Percentiles rank a stretch among this genome's conserved stretches.
Evolutionary conservation across 1,284 basidiomycete species (phyloP).

Genomic region (Ustilago vetiveriae): DNA sequence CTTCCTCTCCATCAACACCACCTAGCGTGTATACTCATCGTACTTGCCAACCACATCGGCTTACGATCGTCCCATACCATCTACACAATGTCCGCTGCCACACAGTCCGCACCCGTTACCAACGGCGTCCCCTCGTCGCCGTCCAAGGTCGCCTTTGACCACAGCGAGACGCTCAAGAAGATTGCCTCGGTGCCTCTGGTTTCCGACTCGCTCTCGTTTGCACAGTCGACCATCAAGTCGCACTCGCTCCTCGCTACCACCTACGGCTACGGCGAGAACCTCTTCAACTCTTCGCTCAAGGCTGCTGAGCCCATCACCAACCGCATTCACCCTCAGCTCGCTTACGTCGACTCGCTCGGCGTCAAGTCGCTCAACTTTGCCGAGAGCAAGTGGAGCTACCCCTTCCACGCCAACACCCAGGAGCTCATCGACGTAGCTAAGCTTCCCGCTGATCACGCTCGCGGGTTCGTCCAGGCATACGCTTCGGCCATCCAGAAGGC

Average conservation of each 20-base stretch:
- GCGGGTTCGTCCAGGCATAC: conserved; percentile 47
- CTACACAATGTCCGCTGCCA: conserved; percentile 44
- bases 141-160: conserved; percentile 40
- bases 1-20: background rate
- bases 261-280: conserved; percentile 54
- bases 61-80: background rate
- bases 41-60: background rate
- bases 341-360: conserved; percentile 54
- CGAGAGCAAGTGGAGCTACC: conserved; percentile 64
- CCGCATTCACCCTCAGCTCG: conserved; percentile 60
- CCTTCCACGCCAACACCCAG: conserved; percentile 62
- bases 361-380: conserved; percentile 61
- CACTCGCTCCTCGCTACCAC: conserved; percentile 56
- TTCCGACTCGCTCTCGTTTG: conserved; percentile 54
- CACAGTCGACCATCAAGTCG: conserved; percentile 57
- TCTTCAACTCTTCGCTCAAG: conserved; percentile 51
- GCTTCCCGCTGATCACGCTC: conserved; percentile 53
- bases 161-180: conserved; percentile 55
- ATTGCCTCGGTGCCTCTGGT: conserved; percentile 59
- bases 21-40: too few relatives aligned
- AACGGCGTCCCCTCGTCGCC: conserved; percentile 39
- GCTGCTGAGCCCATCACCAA: conserved; percentile 57
- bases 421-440: conserved; percentile 55
- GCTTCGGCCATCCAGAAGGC: conserved; percentile 47
- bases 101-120: conserved; percentile 33